Conservation (phyloP, 2,329 filamentous ascomycete species). For the Calonectria naviculata region DNA sequence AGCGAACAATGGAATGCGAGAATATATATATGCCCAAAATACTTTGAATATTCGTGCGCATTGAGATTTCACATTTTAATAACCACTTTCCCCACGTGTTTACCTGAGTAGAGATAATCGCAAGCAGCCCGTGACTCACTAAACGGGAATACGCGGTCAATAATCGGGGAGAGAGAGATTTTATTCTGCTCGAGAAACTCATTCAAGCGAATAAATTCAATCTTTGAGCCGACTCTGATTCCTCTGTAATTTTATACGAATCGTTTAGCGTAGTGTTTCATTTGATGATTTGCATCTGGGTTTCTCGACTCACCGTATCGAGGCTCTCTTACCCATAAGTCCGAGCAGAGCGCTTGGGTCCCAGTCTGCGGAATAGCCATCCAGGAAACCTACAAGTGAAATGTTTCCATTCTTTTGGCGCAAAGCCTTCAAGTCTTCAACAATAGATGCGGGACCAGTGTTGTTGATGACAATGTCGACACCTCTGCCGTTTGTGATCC, state of each 20-base stretch:
- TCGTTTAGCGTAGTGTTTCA: not conserved
- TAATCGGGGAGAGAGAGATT: not conserved
- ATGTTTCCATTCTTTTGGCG: not conserved
- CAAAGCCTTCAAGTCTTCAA: constrained; percentile 26
- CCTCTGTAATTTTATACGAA: not conserved
- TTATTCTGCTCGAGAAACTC: constrained; percentile 7
- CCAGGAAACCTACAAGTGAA: not conserved
- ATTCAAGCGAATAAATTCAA: not conserved
- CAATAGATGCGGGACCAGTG: constrained; percentile 32
- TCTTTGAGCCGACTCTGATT: not conserved
- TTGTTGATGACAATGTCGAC: constrained; percentile 43
- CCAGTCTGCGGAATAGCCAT: not conserved
- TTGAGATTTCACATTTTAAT: not conserved
- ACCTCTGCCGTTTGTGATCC: constrained; percentile 36
- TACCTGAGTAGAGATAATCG: constrained; percentile 13
- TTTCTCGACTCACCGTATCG: not conserved
- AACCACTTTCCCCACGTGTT: constrained; percentile 4
- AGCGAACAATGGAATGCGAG: too few species aligned
- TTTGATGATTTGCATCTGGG: not conserved
- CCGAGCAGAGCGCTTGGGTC: not conserved
- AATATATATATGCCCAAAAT: not conserved
- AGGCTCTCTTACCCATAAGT: not conserved
- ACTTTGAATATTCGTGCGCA: not conserved
- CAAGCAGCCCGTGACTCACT: constrained; percentile 1
- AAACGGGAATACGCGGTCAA: not conserved